Evolutionary conservation across 2,329 filamentous ascomycete genomes (phyloP).

Genomic region (Verticillium albo-atrum): DNA sequence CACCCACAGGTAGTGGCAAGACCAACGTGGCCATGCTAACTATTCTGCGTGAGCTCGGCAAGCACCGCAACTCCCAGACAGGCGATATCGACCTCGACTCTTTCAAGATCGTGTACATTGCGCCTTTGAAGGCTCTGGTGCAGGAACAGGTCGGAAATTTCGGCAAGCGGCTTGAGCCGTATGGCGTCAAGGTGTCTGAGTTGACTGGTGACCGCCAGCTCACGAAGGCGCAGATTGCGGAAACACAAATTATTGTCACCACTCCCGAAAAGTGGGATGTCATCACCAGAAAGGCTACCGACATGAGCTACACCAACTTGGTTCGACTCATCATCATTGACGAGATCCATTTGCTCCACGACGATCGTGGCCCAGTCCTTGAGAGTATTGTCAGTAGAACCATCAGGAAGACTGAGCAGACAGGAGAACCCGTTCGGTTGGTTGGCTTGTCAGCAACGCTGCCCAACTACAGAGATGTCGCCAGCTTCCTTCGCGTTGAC

Average conservation of each 20-base stretch:
- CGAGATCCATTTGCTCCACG: constrained; percentile 95
- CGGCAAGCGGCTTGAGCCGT: constrained; percentile 82
- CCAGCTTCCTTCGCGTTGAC: constrained; percentile 90
- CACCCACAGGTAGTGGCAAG: constrained; percentile 94
- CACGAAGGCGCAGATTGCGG: constrained; percentile 96
- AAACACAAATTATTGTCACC: constrained; percentile 97
- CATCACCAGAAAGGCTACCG: constrained; percentile 95
- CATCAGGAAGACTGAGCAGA: constrained; percentile 89
- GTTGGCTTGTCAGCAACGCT: constrained; percentile 92
- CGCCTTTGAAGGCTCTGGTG: constrained; percentile 89
- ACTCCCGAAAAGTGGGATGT: constrained; percentile 99
- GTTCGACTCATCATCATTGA: constrained; percentile 95
- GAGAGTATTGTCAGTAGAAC: constrained; percentile 96
- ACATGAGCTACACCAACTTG: constrained; percentile 95
- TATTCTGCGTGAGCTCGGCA: constrained; percentile 93
- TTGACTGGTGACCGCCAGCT: constrained; percentile 96
- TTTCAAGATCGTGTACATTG: constrained; percentile 98
- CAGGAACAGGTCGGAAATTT: constrained; percentile 99
- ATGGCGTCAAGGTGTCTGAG: constrained; percentile 90
- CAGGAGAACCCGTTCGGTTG: constrained; percentile 85
- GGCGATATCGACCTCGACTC: constrained; percentile 94
- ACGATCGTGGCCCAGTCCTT: constrained; percentile 92
- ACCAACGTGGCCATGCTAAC: constrained; percentile 98
- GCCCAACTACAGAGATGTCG: constrained; percentile 95
- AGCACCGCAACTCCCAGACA: constrained; percentile 81